Evolutionary conservation across 441 rosid species (phyloP).

Genomic region (Eruca vesicaria): DNA sequence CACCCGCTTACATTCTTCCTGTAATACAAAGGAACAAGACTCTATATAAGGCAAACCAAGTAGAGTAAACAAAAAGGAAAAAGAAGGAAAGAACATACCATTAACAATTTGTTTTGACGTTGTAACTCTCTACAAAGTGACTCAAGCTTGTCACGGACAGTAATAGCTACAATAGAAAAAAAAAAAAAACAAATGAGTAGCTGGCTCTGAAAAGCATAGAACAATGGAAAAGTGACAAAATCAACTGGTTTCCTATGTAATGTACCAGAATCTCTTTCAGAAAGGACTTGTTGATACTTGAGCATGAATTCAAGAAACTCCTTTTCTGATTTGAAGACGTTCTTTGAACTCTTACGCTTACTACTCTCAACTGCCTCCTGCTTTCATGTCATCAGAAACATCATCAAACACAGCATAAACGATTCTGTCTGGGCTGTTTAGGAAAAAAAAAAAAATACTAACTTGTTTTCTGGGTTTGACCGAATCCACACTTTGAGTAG

Average conservation of each 20-base stretch:
- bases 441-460: constrained; percentile 29
- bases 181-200: background rate
- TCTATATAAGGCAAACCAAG: background rate
- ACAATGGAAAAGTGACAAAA: constrained; percentile 1
- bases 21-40: constrained; percentile 27
- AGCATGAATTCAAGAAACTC: constrained; percentile 82
- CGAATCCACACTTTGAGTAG: constrained; percentile 44
- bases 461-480: constrained; percentile 61
- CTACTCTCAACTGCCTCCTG: constrained; percentile 65
- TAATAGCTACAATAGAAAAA: constrained; percentile 51
- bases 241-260: constrained; percentile 3
- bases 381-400: constrained; percentile 18
- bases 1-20: constrained; percentile 92
- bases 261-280: constrained; percentile 87
- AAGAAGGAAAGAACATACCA: constrained; percentile 46
- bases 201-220: background rate
- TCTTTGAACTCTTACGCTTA: constrained; percentile 65
- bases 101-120: constrained; percentile 88
- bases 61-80: background rate
- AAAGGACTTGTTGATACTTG: constrained; percentile 81
- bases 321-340: constrained; percentile 66
- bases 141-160: constrained; percentile 87
- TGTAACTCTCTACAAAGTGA: constrained; percentile 89
- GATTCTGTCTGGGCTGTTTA: background rate
- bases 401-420: background rate